phyloP scores from a whole-genome alignment of 345 rosid species.

The Melaleuca alternifolia region DNA sequence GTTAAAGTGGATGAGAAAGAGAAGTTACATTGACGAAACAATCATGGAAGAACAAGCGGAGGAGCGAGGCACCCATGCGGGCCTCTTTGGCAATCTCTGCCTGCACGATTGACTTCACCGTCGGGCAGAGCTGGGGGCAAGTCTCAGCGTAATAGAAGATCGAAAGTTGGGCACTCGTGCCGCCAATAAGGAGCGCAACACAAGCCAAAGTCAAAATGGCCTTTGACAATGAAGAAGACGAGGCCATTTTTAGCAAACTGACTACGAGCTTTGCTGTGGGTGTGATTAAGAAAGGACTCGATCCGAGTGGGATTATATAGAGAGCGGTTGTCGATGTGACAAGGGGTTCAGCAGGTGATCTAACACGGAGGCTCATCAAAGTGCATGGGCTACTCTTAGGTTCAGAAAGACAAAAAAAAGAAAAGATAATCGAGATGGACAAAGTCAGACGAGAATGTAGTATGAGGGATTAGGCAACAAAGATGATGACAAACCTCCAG shows the following conservation, averaged over 20 bases:
- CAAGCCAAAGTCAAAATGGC: slow-evolving; percentile 18
- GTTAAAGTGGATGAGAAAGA: neutral
- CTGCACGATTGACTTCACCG: slow-evolving; percentile 34
- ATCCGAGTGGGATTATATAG: neutral
- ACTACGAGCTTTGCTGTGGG: neutral
- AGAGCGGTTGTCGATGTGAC: slow-evolving; percentile 4
- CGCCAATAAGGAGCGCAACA: slow-evolving; percentile 7
- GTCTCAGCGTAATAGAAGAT: slow-evolving; percentile 48
- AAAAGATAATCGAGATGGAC: neutral
- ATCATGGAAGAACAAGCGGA: slow-evolving; percentile 86
- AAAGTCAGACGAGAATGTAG: neutral
- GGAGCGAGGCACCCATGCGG: slow-evolving; percentile 69
- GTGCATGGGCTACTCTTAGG: neutral
- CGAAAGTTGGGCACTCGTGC: slow-evolving; percentile 59
- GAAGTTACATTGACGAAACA: slow-evolving; percentile 77
- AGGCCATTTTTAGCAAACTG: slow-evolving; percentile 11
- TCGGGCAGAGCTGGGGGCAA: slow-evolving; percentile 46
- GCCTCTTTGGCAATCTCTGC: slow-evolving; percentile 49
- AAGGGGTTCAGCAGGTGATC: slow-evolving; percentile 34
- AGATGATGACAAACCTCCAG: neutral
- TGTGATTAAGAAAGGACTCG: neutral
- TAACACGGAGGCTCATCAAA: slow-evolving; percentile 39
- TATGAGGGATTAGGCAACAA: neutral
- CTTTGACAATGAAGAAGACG: slow-evolving; percentile 4
- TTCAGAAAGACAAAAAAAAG: neutral